Evolutionary conservation across 768 basidiomycete species (phyloP).

Genomic region (Russula sp.): DNA sequence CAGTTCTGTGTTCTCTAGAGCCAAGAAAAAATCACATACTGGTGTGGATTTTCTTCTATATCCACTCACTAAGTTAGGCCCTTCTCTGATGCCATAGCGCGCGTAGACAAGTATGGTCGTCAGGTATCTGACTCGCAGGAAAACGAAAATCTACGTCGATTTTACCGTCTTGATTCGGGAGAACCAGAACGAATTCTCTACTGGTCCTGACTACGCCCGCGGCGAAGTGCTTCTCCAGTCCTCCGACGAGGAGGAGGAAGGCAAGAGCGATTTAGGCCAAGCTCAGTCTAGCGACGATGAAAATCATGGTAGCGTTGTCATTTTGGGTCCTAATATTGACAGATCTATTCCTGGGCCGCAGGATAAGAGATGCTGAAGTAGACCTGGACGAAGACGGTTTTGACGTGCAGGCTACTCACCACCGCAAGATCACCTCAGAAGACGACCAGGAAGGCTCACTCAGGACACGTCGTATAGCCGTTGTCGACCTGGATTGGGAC

Average conservation of each 20-base stretch:
- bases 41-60: conserved; percentile 31
- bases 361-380: conserved; percentile 53
- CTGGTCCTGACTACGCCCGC: conserved; percentile 78
- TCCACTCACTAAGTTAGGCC: not conserved
- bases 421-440: conserved; percentile 42
- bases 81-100: conserved; percentile 33
- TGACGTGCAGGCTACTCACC: conserved; percentile 69
- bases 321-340: conserved; percentile 48
- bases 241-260: conserved; percentile 76
- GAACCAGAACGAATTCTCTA: conserved; percentile 39
- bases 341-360: conserved; percentile 43
- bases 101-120: conserved; percentile 90
- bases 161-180: conserved; percentile 70
- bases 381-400: conserved; percentile 78
- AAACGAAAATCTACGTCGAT: conserved; percentile 70
- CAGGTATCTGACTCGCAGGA: conserved; percentile 64
- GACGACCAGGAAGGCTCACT: conserved; percentile 41
- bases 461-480: conserved; percentile 70
- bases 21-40: conserved; percentile 36
- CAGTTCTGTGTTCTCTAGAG: conserved; percentile 64
- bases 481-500: conserved; percentile 98
- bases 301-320: conserved; percentile 50
- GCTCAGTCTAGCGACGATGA: conserved; percentile 41
- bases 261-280: conserved; percentile 31
- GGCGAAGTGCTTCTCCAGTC: conserved; percentile 86